Base-by-base conservation (phyloP, 2,329 filamentous ascomycete genomes). In the Leptographium flavum region DNA sequence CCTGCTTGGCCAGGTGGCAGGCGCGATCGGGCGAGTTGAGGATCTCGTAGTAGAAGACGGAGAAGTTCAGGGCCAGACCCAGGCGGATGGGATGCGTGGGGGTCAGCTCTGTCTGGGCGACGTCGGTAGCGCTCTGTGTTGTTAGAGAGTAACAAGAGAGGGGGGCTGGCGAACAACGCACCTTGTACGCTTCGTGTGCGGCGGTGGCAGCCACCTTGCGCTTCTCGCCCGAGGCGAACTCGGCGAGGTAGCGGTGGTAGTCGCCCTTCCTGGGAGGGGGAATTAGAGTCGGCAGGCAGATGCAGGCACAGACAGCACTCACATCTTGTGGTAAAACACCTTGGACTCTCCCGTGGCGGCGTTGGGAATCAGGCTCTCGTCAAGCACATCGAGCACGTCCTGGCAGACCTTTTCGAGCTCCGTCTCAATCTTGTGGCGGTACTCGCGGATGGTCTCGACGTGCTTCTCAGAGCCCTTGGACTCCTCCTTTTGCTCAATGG, bases 281-380 rank as follows among this genome's bases (percentile, higher is more conserved):
- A 49, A 52, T 42, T 19, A 32, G 40, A 31, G 30, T 31, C 17
- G 30, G 13, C 7, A 14, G 8, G 3, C 9, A 7, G 7, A 23
- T 31, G 15, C 39, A 13, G 3, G 27, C 3, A 28, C 9, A 35
- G 30, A 25, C 0, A 32, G 21, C 4, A 50, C 49, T 63, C 67
- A 93, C 87, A 96, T 96, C 83, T 96, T 96, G 83, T 96, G 88
- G 74, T 95, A 95, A 74, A 96, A 96, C 59, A 96, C 90, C 81
- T 95, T 95, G 60, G 87, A 94, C 76, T 96, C 90, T 69, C 88
- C 90, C 60, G 80, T 87, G 75, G 92, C 83, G 57, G 90, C 90
- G 58, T 85, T 92, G 58, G 87, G 85, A 60, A 96, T 95, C 61
- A 96, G 75, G 73, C 90, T 84, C 70, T 90, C 70, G 71, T 95